These are phyloP conservation scores for Oehlia diaphana DNA, from an alignment of 192 early-diverging fungal genomes.

Conservation along the genomic window DNA sequence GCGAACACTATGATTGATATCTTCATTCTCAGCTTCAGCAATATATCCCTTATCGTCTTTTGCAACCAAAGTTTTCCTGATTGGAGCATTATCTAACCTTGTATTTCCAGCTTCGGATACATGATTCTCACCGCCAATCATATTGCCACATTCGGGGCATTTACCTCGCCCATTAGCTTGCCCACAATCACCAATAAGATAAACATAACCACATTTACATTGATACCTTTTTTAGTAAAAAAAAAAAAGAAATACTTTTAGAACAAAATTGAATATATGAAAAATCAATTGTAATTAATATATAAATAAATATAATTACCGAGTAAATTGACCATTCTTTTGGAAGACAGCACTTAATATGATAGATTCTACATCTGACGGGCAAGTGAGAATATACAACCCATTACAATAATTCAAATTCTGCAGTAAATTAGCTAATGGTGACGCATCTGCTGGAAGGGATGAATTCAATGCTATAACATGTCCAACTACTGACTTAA, in stretches of 20 bases:
- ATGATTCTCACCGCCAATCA: not conserved
- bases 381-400: conserved; percentile 12
- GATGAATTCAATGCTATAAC: conserved; percentile 21
- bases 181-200: conserved; percentile 28
- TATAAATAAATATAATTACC: not conserved
- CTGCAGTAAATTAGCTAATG: conserved; percentile 16
- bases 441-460: conserved; percentile 18
- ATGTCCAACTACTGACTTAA: conserved; percentile 18
- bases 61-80: not conserved
- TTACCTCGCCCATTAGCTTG: not conserved
- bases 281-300: not conserved
- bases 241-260: not conserved
- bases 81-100: conserved; percentile 3
- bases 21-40: not conserved
- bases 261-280: not conserved
- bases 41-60: conserved; percentile 24
- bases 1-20: conserved; percentile 5
- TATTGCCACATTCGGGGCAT: conserved; percentile 24
- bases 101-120: not conserved
- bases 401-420: not conserved
- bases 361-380: not conserved
- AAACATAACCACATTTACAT: conserved; percentile 29
- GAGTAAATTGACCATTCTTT: not conserved
- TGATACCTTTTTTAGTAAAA: conserved; percentile 9
- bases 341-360: not conserved